Base-by-base conservation (phyloP, 2,329 filamentous ascomycete genomes). In the Dactylellina drechsleri region DNA sequence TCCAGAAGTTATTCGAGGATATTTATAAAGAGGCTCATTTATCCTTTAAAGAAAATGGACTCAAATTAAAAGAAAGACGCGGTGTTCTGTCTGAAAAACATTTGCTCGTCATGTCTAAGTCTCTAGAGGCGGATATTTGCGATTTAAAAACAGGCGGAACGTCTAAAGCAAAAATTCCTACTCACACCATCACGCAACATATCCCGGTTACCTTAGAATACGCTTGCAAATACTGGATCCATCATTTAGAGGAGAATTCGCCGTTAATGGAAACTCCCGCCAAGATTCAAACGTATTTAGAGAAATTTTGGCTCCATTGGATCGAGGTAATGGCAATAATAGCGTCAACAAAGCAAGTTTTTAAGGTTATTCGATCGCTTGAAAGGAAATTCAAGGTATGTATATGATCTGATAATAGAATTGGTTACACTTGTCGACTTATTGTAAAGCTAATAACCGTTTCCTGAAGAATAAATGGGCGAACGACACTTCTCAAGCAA, bases 161-260 rank as follows among this genome's bases (percentile, higher is more conserved):
- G n/a, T n/a, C n/a, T n/a, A n/a, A n/a, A n/a, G n/a, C n/a, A n/a
- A n/a, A n/a, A n/a, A n/a, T n/a, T n/a, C n/a, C n/a, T n/a, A n/a
- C n/a, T n/a, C n/a, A n/a, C n/a, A n/a, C n/a, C n/a, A n/a, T 65
- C 13, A 13, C n/a, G 1, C 7, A 26, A 36, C 8, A 56, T 36
- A 15, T 47, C 54, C n/a, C 18, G 26, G 15, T 4, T 31, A 12
- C 1, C 4, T 1, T 56, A 16, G 26, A 56, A 40, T 65, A 65
- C 8, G 61, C 61, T 10, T 65, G 61, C 40, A 31, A 36, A 36
- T 56, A 65, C 12, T 65, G 61, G 61, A 7, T 23, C 12, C 13
- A 65, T 23, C 61, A 65, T 16, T 23, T 31, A n/a, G 10, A 18
- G 5, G 13, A 36, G 13, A 45, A 56, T 2, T 18, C 5, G 12